phyloP scores from a whole-genome alignment of 2,329 filamentous ascomycete species.

The Botrytis medusae region DNA sequence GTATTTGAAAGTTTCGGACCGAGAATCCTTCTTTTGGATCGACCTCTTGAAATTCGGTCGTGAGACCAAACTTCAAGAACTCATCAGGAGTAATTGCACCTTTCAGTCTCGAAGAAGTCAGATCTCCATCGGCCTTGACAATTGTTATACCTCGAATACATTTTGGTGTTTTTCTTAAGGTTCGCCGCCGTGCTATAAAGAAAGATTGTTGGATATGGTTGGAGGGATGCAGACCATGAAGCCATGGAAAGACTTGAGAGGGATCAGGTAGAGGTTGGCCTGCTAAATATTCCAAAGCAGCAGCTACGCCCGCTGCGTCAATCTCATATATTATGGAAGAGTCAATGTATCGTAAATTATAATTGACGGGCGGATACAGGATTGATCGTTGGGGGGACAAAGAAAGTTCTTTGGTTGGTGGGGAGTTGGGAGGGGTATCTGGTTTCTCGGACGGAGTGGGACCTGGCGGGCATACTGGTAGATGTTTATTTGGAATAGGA shows the following conservation, averaged over 20 bases:
- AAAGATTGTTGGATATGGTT: constrained; percentile 90
- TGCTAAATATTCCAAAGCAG: constrained; percentile 73
- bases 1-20: constrained; percentile 96
- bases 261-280: constrained; percentile 81
- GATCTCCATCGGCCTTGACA: constrained; percentile 84
- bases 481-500: constrained; percentile 81
- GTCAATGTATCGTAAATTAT: constrained; percentile 52
- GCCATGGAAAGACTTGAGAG: constrained; percentile 89
- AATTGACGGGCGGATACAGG: constrained; percentile 70
- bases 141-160: constrained; percentile 80
- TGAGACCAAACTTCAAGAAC: constrained; percentile 53
- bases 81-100: constrained; percentile 83
- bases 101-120: constrained; percentile 74
- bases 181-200: constrained; percentile 75
- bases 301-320: constrained; percentile 63
- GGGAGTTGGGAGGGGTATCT: constrained; percentile 66
- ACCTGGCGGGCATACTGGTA: constrained; percentile 85
- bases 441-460: constrained; percentile 57
- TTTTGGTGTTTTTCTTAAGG: constrained; percentile 67
- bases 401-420: constrained; percentile 54
- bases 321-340: constrained; percentile 69
- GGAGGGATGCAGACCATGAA: constrained; percentile 85
- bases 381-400: constrained; percentile 63
- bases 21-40: constrained; percentile 92
- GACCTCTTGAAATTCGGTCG: constrained; percentile 65